phyloP scores from a whole-genome alignment of 148 eudicot genomes.

The Rhododendron mucronatum region DNA sequence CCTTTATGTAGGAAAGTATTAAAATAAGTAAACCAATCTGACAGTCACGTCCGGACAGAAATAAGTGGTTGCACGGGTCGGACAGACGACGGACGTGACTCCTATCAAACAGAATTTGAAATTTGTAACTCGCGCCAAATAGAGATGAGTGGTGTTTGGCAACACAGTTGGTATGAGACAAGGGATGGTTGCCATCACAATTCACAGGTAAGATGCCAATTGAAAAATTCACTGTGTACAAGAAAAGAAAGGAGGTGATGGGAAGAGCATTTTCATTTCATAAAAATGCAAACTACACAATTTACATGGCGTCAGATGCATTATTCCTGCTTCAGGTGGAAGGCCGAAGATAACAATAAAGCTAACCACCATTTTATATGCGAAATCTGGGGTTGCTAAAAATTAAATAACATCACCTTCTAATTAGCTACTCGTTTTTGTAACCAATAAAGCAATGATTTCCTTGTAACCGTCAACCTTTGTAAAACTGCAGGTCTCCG shows the following conservation, averaged over 20 bases:
- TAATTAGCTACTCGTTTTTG: slow-evolving; percentile 25
- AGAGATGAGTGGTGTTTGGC: neutral
- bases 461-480: slow-evolving; percentile 56
- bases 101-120: neutral
- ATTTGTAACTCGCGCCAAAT: neutral
- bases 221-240: neutral
- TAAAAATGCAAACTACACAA: neutral
- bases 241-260: neutral
- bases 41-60: neutral
- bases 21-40: neutral
- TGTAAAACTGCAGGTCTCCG: slow-evolving; percentile 65
- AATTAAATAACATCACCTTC: neutral
- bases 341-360: neutral
- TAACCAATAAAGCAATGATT: slow-evolving; percentile 64
- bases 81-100: neutral
- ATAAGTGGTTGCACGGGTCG: neutral
- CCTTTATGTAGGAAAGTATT: neutral
- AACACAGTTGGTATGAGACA: neutral
- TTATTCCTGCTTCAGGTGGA: neutral
- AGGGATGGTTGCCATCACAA: neutral
- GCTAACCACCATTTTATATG: neutral
- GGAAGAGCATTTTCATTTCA: neutral
- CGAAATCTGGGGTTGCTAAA: neutral
- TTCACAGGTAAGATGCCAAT: neutral
- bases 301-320: slow-evolving; percentile 1